Base-by-base conservation (phyloP, 2,329 filamentous ascomycete species). In the Trichoderma semiorbis region DNA sequence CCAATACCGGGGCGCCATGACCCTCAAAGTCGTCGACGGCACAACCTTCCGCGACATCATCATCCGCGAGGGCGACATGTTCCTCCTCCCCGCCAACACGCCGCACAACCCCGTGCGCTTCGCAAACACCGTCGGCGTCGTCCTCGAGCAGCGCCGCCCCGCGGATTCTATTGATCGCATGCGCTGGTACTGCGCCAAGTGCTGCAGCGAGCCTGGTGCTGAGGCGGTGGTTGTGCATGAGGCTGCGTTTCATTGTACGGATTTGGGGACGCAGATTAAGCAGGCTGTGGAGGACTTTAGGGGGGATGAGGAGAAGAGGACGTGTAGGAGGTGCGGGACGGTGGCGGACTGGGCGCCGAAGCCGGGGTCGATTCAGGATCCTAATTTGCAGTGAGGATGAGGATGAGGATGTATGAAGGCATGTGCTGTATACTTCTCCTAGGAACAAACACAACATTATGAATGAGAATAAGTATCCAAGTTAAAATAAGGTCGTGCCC, bases 71-170 rank as follows among this genome's bases (percentile, higher is more conserved):
- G 95, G 95, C 74, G 94, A 96, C 76, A 92, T 98, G 88, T 98
- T 97, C 82, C 86, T 98, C 5, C 88, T 99, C 1, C 95, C 95
- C 0, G 88, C 91, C n/a, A 95, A 97, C 82, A 96, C 92, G n/a
- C 95, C 95, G 30, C 95, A 98, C 83, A 98, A 97, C 81, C 95
- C 96, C 0, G 93, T 98, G 39, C 90, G 95, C 72, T 98, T 98
- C 83, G 92, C 92, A 78, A 86, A 97, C 83, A 98, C 95, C 0
- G 94, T 98, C n/a, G 95, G 95, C 36, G 86, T 98, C 64, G 95
- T 98, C 39, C 85, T 98, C 72, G 95, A 98, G 85, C 93, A 97
- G 85, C 89, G 89, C 53, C 86, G 96, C 12, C 93, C 93, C 0
- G 83, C 86, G 50, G 89, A 82, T 5, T 90, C 89, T 32, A 75